Evolutionary conservation across 1,284 basidiomycete species (phyloP), one percentile per base, ranked within the genome.

Genomic region (Abortiporus biennis): DNA sequence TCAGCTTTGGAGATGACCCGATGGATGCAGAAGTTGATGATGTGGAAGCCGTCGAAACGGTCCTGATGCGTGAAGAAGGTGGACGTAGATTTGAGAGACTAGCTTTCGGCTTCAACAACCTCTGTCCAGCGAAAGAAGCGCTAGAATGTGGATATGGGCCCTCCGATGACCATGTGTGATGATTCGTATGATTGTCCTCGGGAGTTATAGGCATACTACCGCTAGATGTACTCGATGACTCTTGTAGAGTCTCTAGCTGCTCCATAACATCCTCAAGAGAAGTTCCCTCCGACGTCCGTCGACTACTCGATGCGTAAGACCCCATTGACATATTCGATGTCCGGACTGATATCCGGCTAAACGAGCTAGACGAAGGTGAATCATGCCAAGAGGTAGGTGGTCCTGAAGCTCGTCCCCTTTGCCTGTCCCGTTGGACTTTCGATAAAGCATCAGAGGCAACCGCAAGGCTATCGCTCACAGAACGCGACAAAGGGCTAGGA

Each of bases 351-450:
- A n/a, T n/a, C n/a, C n/a, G n/a, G n/a, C n/a, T n/a, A n/a, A n/a
- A n/a, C n/a, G n/a, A n/a, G n/a, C n/a, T n/a, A n/a, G n/a, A n/a
- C n/a, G n/a, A n/a, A n/a, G n/a, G n/a, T n/a, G n/a, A n/a, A n/a
- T n/a, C n/a, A n/a, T n/a, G n/a, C n/a, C n/a, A n/a, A n/a, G 59
- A 52, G 15, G 57, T 58, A 6, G 58, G 59, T 5, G 59, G 61
- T 8, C 48, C 31, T 3, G 53, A 45, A 3, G 51, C 36, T 35
- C 21, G 35, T 37, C 29, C 31, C 33, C 19, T 44, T 46, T 40
- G 8, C n/a, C n/a, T n/a, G n/a, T n/a, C n/a, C n/a, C n/a, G n/a
- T n/a, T n/a, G 47, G 32, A 21, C 50, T 41, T 48, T 45, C 12
- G 38, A 44, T 13, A 46, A 36, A 3, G 36, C 33, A 11, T 36